Percentiles rank a stretch among this genome's conserved stretches.
Conservation (phyloP, 805 yeast genomes). For the Candida sithepensis region DNA sequence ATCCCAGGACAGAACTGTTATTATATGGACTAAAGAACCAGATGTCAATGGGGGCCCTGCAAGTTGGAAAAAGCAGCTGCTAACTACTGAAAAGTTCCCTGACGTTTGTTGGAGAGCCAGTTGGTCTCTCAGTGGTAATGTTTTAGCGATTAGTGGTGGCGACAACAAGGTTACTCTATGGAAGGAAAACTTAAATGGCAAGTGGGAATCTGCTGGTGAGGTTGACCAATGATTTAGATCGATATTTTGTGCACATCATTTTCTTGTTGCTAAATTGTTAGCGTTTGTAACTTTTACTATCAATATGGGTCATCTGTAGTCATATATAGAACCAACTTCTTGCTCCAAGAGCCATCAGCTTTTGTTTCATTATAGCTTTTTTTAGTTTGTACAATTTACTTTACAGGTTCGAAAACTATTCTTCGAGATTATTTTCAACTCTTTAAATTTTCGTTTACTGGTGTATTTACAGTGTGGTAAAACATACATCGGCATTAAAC, state of each 20-base stretch:
- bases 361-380: too few relatives aligned
- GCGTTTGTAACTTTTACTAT: neutral
- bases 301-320: neutral
- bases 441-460: neutral
- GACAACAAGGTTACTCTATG: slow-evolving; percentile 94
- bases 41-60: slow-evolving; percentile 5
- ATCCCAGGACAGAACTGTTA: slow-evolving; percentile 91
- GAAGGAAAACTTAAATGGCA: slow-evolving; percentile 91
- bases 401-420: too few relatives aligned
- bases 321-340: too few relatives aligned
- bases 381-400: too few relatives aligned
- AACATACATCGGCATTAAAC: neutral
- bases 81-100: slow-evolving; percentile 81
- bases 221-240: slow-evolving; percentile 63
- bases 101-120: slow-evolving; percentile 98
- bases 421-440: too few relatives aligned
- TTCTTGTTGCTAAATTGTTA: neutral
- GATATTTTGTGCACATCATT: neutral
- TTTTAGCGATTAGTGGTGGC: slow-evolving; percentile 93
- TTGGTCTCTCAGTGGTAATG: slow-evolving; percentile 95
- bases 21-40: slow-evolving; percentile 83
- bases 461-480: neutral
- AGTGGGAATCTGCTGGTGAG: slow-evolving; percentile 97
- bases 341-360: too few relatives aligned
- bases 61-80: slow-evolving; percentile 72